Conservation (phyloP, 176 grass and related monocot species). For the Eremochloa ophiuroides region DNA sequence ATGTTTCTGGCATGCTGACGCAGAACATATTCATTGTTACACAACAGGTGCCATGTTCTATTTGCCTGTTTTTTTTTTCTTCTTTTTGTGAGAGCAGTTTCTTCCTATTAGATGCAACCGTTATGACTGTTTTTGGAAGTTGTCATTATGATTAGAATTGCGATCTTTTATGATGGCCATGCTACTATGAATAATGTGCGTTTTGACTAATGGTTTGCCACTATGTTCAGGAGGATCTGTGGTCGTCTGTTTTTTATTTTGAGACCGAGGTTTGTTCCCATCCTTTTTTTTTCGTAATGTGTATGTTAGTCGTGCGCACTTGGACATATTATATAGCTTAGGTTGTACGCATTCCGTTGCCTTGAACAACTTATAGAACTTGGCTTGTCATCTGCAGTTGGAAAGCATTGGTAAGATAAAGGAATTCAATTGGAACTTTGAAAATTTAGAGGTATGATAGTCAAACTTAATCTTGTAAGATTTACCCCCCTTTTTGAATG, state of each 20-base stretch:
- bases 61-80: background rate
- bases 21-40: background rate
- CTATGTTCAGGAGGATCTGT: slow-evolving; percentile 68
- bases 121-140: background rate
- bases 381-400: slow-evolving; percentile 46
- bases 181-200: background rate
- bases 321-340: background rate
- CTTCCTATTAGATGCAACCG: background rate
- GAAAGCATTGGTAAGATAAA: slow-evolving; percentile 86
- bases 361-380: background rate
- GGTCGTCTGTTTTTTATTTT: slow-evolving; percentile 59
- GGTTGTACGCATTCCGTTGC: background rate
- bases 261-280: slow-evolving; percentile 61
- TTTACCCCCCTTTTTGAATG: background rate
- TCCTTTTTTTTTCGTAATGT: background rate
- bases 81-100: background rate
- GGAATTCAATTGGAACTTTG: slow-evolving; percentile 85
- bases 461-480: background rate
- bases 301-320: background rate
- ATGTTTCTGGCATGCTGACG: background rate
- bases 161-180: background rate
- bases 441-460: slow-evolving; percentile 75
- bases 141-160: background rate
- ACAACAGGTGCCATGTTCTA: background rate
- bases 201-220: slow-evolving; percentile 11